Conservation (phyloP, 2,329 filamentous ascomycete genomes). For the Teratosphaeria zuluensis region DNA sequence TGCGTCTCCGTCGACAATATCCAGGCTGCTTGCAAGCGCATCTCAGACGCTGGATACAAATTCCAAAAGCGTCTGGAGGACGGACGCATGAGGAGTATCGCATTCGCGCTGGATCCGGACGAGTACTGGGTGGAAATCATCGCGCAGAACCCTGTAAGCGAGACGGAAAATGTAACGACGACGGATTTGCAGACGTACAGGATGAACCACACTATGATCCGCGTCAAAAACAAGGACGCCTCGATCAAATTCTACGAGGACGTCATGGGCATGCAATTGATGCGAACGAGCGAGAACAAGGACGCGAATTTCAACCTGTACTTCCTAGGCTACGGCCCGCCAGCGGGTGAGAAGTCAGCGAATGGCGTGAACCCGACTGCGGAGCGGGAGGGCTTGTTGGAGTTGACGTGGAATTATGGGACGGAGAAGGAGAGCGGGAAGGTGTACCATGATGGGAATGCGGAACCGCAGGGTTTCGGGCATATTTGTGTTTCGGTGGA, state of each 20-base stretch:
- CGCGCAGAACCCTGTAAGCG: constrained; percentile 59
- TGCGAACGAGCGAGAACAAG: constrained; percentile 61
- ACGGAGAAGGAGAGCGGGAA: constrained; percentile 80
- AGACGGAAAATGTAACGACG: constrained; percentile 60
- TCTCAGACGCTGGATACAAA: constrained; percentile 81
- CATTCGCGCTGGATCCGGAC: constrained; percentile 60
- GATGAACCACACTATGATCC: constrained; percentile 82
- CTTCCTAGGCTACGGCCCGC: constrained; percentile 67
- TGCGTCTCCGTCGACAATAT: constrained; percentile 62
- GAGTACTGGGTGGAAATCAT: constrained; percentile 64
- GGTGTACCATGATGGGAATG: constrained; percentile 86
- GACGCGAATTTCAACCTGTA: constrained; percentile 78
- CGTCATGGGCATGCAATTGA: constrained; percentile 74
- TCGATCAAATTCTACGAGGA: constrained; percentile 53
- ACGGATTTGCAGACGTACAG: constrained; percentile 71
- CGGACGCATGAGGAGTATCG: constrained; percentile 77
- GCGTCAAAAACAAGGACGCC: constrained; percentile 59
- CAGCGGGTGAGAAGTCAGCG: constrained; percentile 41
- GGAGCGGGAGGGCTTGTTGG: constrained; percentile 71
- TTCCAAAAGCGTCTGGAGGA: constrained; percentile 95
- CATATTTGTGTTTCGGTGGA: constrained; percentile 53
- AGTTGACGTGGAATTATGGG: constrained; percentile 76
- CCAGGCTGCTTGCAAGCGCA: constrained; percentile 68
- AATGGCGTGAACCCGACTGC: constrained; percentile 51
- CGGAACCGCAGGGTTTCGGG: constrained; percentile 84